A percentile compares a stretch with the other conserved stretches of the same genome.
Conservation (phyloP, 139 green algal species). For the Bryopsis sp. region DNA sequence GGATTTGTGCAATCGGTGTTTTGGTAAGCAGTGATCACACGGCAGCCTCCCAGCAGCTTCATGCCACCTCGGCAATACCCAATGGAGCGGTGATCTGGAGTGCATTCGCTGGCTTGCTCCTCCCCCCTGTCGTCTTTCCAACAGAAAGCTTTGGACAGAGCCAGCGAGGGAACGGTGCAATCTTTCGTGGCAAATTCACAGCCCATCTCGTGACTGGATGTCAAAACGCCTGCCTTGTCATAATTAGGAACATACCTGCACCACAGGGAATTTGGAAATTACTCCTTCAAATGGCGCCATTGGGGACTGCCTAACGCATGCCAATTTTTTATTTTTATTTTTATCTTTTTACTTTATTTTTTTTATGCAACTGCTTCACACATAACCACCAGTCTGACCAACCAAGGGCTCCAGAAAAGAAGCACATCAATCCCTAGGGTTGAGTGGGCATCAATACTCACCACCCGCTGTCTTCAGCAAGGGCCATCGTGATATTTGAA, state of each 20-base stretch:
- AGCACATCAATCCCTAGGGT: no score
- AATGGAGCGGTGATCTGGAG: constrained; percentile 14
- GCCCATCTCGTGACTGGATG: neutral
- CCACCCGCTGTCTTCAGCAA: constrained; percentile 14
- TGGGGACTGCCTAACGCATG: no score
- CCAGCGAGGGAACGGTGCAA: neutral
- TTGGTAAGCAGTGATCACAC: constrained; percentile 7
- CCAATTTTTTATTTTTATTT: no score
- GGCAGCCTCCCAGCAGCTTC: constrained; percentile 3
- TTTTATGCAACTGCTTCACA: no score
- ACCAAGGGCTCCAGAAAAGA: no score
- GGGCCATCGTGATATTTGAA: constrained; percentile 14
- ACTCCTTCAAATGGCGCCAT: no score
- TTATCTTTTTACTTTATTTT: no score
- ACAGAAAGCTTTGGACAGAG: constrained; percentile 6
- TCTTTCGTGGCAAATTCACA: constrained; percentile 11
- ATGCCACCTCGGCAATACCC: constrained; percentile 12
- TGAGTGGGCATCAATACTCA: no score
- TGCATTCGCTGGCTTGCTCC: neutral
- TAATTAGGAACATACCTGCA: constrained; percentile 14
- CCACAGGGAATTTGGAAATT: neutral
- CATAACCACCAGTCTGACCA: no score
- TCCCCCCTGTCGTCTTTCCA: neutral
- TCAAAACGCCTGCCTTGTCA: neutral
- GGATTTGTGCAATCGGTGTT: constrained; percentile 9